Conservation (phyloP, 257 asterid genomes). For the Penstemon eatonii region DNA sequence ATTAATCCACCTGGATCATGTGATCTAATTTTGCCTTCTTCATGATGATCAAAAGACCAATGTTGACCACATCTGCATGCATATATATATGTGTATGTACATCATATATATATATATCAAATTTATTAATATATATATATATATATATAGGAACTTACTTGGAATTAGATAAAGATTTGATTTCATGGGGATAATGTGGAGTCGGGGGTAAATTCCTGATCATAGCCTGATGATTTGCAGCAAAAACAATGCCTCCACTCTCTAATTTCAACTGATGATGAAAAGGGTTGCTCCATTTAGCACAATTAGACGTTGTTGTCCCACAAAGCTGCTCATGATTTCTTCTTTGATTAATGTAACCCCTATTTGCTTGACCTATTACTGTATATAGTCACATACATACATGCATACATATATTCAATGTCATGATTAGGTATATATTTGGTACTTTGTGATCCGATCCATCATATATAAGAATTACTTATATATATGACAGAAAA, state of each 20-base stretch:
- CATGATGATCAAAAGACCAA: conserved; percentile 40
- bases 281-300: conserved; percentile 41
- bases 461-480: not conserved
- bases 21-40: conserved; percentile 32
- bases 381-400: conserved; percentile 39
- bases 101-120: too few species aligned
- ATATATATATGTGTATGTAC: too few species aligned
- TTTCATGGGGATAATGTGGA: conserved; percentile 28
- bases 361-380: conserved; percentile 55
- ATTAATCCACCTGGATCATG: conserved; percentile 43
- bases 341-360: conserved; percentile 47
- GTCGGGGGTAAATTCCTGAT: conserved; percentile 16
- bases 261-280: conserved; percentile 58
- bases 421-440: not conserved
- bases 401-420: too few species aligned
- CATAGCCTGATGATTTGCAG: conserved; percentile 4
- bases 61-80: conserved; percentile 45
- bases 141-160: conserved; percentile 41
- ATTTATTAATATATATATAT: too few species aligned
- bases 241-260: conserved; percentile 56
- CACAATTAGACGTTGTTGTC: conserved; percentile 20
- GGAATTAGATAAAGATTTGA: conserved; percentile 32
- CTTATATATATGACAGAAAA: not conserved
- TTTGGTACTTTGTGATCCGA: not conserved
- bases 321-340: conserved; percentile 32